Evolutionary conservation across 23 red algal species (phyloP), one percentile per base, ranked within the genome.

Genomic region (Cyanidioschyzon merolae): DNA sequence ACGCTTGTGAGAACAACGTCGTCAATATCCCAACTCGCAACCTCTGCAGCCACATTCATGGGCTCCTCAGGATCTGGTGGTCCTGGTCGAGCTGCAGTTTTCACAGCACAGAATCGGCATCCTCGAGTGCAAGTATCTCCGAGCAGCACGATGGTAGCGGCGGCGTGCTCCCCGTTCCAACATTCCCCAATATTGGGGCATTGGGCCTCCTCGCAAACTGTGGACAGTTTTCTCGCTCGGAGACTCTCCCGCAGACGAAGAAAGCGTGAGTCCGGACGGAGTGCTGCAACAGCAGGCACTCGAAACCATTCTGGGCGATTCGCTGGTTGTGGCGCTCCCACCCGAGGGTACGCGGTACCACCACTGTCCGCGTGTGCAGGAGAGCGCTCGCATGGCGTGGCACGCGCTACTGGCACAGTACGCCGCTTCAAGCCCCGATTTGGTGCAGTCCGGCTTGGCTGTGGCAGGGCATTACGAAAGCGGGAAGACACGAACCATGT

Each of bases 121-220:
- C 93, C 93, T 17, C 93, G 68, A 17, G 93, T 97, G 57, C 93
- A 97, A 7, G 93, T 97, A 50, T 97, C 93, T 2, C 93, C 93
- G 35, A 97, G 82, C 37, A 97, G 74, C 93, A 97, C 90, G 2
- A 97, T 87, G 24, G 93, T 97, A 1, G 93, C 93, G 26, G 93
- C 90, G 37, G 87, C 93, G 29, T 71, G 63, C 63, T 71, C 63
- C 17, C 93, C 93, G 51, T 88, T 88, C 93, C 93, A 97, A 78
- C 93, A 97, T 37, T 97, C 93, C 37, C 93, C 93, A 75, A 97
- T 89, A 40, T 97, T 97, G 18, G 93, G 93, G 76, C 93, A 97
- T n/a, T 84, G 76, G 32, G 93, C 93, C 78, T 97, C 93, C 68
- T 97, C 93, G 79, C 93, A 97, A 30, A 97, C 93, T 0, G 93